Evolutionary conservation across 169 alveolate species (phyloP), one percentile per base, ranked within the genome.

Genomic region (Pseudocohnilembus persalinus): DNA sequence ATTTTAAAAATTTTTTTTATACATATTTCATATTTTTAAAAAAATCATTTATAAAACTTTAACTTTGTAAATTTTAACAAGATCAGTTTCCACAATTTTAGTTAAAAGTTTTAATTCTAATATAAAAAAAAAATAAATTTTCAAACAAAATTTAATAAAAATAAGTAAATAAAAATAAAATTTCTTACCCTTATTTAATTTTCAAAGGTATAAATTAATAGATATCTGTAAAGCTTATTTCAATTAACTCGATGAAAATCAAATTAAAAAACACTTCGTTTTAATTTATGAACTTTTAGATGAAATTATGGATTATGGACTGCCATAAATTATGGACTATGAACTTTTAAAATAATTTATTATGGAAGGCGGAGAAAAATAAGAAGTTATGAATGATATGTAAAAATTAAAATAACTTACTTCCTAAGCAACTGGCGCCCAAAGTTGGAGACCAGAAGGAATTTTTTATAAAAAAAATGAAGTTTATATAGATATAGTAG

Each of bases 351-450:
- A 96, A 87, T 89, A 92, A 88, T 97, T 90, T 89, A 92, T 95
- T 35, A 88, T 93, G 89, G 98, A 95, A 74, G 93, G 95, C 63
- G 88, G 97, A 27, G 88, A 90, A 78, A 81, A 84, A 82, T 86
- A 92, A 33, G 92, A 92, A 77, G 89, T 90, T n/a, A 88, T 91
- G 73, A 63, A 89, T 30, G 92, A 94, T 80, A 91, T 92, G 77
- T 95, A 94, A 82, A 91, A 94, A 85, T 90, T 95, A 74, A 93
- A 93, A 87, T 89, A 94, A 89, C 93, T 96, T n/a, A 93, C 98
- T 24, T 94, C 95, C 31, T 96, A 96, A 90, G 98, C 98, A 29
- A 97, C 99, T 0, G 98, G 99, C 25, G 96, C 96, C 49, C 91
- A 94, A 31, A 90, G 97, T 32, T 97, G 98, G 99, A 89, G 99